Evolutionary conservation across 805 yeast genomes (phyloP), one percentile per base, ranked within the genome.

Genomic region (Lipomyces anomalus): DNA sequence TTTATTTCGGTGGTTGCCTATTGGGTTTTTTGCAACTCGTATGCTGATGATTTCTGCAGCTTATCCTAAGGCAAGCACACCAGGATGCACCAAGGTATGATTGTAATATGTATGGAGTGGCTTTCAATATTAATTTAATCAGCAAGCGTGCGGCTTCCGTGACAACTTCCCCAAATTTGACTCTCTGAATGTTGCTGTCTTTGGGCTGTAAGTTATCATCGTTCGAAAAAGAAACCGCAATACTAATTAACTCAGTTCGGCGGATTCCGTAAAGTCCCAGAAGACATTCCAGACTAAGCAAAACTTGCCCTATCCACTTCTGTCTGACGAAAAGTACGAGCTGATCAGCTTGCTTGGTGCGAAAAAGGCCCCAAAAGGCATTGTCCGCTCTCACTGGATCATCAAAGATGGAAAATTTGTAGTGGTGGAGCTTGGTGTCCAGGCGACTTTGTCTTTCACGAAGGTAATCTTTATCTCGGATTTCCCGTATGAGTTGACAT

Each of bases 1-100:
- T 36, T 13, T 47, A 38, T 18, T 38, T 30, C 1, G 32, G 16
- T 17, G 46, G 40, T 13, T 20, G 20, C 13, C 37, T 34, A 13
- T 39, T 42, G 22, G 17, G 47, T n/a, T 35, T 22, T 42, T n/a
- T 37, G 2, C 18, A 17, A 13, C 22, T 16, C 20, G 36, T n/a
- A 20, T 16, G 16, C 6, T 35, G 4, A 33, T 29, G 1, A 23
- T 43, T 4, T 30, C 26, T 6, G 22, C 35, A 29, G 84, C 95
- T 17, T 90, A 89, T 61, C 97, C 97, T 43, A 82, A 75, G 60
- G 97, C 97, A 0, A 79, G 83, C 22, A 90, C 97, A 0, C 95
- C 96, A 1, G 98, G 98, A 2, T 92, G 98, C 66, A 90, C 98
- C 1, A 76, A 87, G n/a, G n/a, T n/a, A n/a, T n/a, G n/a, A n/a